Evolutionary conservation across 306 rosid genomes (phyloP).

Genomic region (Ormosia semicastrata): DNA sequence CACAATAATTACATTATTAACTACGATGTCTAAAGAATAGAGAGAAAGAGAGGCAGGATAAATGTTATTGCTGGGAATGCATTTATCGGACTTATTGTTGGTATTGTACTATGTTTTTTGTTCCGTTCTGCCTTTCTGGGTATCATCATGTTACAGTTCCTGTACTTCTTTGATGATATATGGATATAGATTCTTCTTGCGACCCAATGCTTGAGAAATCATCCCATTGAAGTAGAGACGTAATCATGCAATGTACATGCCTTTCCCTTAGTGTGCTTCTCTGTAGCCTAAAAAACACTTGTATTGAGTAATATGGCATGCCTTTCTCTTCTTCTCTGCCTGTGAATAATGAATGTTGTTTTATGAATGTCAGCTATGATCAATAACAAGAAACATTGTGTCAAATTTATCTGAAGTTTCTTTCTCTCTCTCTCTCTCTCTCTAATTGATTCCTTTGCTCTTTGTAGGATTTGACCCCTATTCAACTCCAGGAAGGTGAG

Average conservation of each 20-base stretch:
- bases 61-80: neutral
- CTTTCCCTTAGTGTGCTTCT: neutral
- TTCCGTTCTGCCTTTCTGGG: neutral
- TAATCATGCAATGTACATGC: neutral
- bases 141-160: neutral
- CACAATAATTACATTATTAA: neutral
- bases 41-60: neutral
- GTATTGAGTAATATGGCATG: neutral
- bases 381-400: neutral
- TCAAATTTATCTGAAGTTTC: neutral
- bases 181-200: neutral
- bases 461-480: conserved; percentile 86
- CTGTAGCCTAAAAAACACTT: neutral
- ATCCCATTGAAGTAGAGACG: neutral
- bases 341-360: neutral
- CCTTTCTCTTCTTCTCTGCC: neutral
- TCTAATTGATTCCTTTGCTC: conserved; percentile 29
- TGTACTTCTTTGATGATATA: neutral
- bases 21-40: neutral
- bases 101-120: neutral
- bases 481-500: conserved; percentile 82
- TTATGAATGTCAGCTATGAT: conserved; percentile 5
- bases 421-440: conserved; percentile 7
- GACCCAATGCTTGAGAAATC: neutral
- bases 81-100: neutral